Base-by-base conservation (phyloP, 129 eudicot species). In the Flaveria sonorensis region DNA sequence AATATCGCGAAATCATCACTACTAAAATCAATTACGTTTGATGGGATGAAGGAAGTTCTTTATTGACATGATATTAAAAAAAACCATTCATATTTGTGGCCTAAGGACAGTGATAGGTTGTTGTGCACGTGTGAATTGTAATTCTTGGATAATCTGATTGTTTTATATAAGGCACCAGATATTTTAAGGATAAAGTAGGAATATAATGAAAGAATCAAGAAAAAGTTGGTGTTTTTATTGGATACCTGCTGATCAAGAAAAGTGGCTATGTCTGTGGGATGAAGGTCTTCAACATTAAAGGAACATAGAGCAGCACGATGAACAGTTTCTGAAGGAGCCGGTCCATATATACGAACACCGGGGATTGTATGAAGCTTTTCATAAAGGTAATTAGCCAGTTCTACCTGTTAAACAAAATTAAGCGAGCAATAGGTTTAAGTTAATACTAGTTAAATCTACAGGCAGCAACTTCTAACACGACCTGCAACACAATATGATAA, bases 251-350 rank as follows among this genome's bases (percentile, higher is more conserved):
- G 99, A 77, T 95, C 99, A 73, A 92, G 96, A 77, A 91, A 81
- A 39, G 99, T 95, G 1, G 99, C 99, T 21, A 95, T 61, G 61
- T 95, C 99, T 6, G 99, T 95, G 7, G 99, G 96, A 69, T 95
- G 97, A 78, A 89, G 79, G 65, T 81, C 92, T 65, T 95, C 94
- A 32, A 95, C 96, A 73, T 95, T 95, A 78, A 95, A 95, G 45
- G 97, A 89, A 77, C 97, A 95, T 52, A 95, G 81, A 70, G 99
- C 96, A 28, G 94, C 96, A 43, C 99, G 96, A 47, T 65, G 67
- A 48, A 89, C 89, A 6, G 85, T 81, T 61, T 80, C 65, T 52
- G 99, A 95, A 77, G 99, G 97, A 24, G 85, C 71, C 7, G 99
- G 99, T 42, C 99, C 99, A 83, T 92, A 95, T 72, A 95, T 86